Evolutionary conservation across 495 filamentous ascomycete species (phyloP).

Genomic region (Penicillium maclennaniae): DNA sequence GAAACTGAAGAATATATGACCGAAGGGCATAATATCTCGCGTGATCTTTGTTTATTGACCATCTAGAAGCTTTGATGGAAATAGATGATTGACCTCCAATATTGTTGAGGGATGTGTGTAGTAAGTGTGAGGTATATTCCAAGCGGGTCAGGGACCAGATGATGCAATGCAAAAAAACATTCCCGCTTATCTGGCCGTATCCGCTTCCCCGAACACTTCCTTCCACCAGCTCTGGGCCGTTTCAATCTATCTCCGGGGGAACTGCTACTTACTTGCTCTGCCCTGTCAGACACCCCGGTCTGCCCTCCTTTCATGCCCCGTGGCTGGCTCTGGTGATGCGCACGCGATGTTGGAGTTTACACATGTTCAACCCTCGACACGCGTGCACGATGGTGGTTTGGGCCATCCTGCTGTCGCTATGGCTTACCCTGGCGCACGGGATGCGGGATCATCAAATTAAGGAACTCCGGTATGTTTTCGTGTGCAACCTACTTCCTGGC

Average conservation of each 20-base stretch:
- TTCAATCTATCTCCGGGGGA: not conserved
- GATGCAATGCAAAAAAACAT: conserved; percentile 19
- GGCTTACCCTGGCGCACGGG: conserved; percentile 36
- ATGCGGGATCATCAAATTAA: conserved; percentile 41
- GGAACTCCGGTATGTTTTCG: conserved; percentile 33
- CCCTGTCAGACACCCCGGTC: not conserved
- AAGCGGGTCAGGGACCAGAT: not conserved
- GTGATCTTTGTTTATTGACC: not conserved
- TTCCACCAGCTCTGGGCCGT: conserved; percentile 7
- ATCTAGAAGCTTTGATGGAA: too few species aligned
- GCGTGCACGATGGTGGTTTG: conserved; percentile 37
- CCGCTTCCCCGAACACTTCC: conserved; percentile 9
- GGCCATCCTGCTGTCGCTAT: conserved; percentile 39
- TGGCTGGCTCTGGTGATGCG: conserved; percentile 38
- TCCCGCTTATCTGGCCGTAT: conserved; percentile 30
- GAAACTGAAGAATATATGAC: too few species aligned
- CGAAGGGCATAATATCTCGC: too few species aligned
- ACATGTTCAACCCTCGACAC: conserved; percentile 36
- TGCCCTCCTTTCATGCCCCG: conserved; percentile 27
- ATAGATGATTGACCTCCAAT: too few species aligned
- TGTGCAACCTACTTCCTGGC: not conserved
- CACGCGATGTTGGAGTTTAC: conserved; percentile 42
- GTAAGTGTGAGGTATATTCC: not conserved
- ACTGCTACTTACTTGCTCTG: not conserved
- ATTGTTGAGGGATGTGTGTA: too few species aligned